Evolutionary conservation across 768 basidiomycete species (phyloP), one percentile per base, ranked within the genome.

Genomic region (Mycena kentingensis): DNA sequence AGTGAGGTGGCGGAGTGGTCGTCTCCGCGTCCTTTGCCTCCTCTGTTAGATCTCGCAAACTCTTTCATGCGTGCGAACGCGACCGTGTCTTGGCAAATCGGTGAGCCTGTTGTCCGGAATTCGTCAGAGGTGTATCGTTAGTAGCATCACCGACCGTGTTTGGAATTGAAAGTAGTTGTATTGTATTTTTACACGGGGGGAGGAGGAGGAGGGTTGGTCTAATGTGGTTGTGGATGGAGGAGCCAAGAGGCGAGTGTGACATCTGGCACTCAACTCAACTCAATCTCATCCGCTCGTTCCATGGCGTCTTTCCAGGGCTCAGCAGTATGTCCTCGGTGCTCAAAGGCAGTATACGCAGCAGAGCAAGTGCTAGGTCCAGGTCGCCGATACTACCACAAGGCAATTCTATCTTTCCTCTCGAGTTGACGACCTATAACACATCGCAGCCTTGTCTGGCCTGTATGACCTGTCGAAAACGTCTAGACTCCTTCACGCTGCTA

Each of bases 281-380:
- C 46, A 41, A 45, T 24, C 24, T 42, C 13, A 42, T 24, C 43
- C 46, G 16, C 47, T 38, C 31, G n/a, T n/a, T 60, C 57, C 35
- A 90, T 89, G 86, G 83, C 85, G 64, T 81, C 85, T 3, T 90
- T 86, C 63, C 84, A 85, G 55, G 87, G 84, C 38, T 82, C 83
- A 4, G 81, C 88, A 25, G 69, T 74, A 46, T 94, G 91, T 65
- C 87, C 91, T 15, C 71, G 82, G 63, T 94, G 91, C 69, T 69
- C 68, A 52, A 90, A 86, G 69, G 68, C 79, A 0, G 93, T 94
- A 27, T 95, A 95, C 70, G 88, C 87, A 54, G 92, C 91, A 46
- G 92, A 95, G 68, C 90, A 94, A 80, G 89, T 86, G 26, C 83
- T 94, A 76, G 93, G 93, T 18, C 93, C 93, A 47, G 93, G 88